A percentile compares a stretch with the other conserved stretches of the same genome.
Evolutionary conservation across 129 eudicot genomes (phyloP).

Genomic region (Pulicaria dysenterica): DNA sequence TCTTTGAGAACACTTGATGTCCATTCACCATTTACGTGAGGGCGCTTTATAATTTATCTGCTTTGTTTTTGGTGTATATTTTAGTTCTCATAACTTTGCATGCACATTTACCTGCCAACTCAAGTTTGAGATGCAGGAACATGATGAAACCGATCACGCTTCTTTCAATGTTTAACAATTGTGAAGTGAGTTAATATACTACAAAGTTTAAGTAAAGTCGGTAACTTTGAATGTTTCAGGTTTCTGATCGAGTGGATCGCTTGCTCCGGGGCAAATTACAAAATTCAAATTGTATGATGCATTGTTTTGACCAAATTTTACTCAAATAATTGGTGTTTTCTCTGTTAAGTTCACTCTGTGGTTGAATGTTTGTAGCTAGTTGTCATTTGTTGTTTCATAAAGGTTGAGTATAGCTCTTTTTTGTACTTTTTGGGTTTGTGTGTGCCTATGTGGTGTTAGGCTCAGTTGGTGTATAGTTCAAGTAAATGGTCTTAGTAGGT

Average conservation of each 20-base stretch:
- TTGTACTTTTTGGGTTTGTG: neutral
- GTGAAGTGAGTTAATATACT: neutral
- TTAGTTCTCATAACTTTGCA: too few relatives aligned
- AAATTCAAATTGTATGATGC: constrained; percentile 14
- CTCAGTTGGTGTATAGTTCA: too few relatives aligned
- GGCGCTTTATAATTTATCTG: neutral
- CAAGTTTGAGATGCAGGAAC: neutral
- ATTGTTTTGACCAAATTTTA: constrained; percentile 10
- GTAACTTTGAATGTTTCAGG: constrained; percentile 13
- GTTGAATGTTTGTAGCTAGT: constrained; percentile 1
- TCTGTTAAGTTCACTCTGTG: neutral
- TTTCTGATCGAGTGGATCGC: neutral
- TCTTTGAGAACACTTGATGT: neutral
- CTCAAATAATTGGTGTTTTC: neutral
- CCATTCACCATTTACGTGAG: neutral
- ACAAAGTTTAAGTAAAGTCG: constrained; percentile 3
- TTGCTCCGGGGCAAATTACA: constrained; percentile 5
- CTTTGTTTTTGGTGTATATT: neutral
- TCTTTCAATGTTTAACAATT: neutral
- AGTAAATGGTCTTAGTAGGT: too few relatives aligned
- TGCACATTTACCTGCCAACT: too few relatives aligned
- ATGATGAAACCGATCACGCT: neutral
- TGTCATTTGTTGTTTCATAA: neutral
- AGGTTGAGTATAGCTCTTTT: neutral
- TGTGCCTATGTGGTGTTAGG: neutral